phyloP scores from a whole-genome alignment of 257 asterid species.

The Knoxia roxburghii region DNA sequence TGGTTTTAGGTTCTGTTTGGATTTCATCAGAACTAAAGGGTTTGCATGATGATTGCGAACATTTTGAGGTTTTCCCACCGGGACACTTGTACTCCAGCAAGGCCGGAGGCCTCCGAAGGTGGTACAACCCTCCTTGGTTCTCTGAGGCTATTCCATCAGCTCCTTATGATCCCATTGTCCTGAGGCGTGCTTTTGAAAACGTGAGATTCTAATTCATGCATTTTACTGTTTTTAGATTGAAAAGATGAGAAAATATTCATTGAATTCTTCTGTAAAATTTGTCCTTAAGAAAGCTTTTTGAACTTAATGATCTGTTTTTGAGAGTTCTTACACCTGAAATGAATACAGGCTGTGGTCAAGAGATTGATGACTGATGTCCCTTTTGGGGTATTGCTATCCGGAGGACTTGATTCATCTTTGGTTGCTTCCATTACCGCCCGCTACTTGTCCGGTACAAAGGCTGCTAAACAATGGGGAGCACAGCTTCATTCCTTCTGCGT shows the following conservation, averaged over 20 bases:
- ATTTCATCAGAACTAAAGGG: slow-evolving; percentile 90
- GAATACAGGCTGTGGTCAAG: slow-evolving; percentile 75
- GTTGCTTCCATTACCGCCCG: slow-evolving; percentile 96
- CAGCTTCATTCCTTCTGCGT: slow-evolving; percentile 98
- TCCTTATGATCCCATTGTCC: slow-evolving; percentile 74
- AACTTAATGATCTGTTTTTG: neutral
- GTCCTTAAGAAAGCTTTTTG: neutral
- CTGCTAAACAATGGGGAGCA: slow-evolving; percentile 88
- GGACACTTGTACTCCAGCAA: slow-evolving; percentile 94
- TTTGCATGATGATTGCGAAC: slow-evolving; percentile 81
- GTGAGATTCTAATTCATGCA: slow-evolving; percentile 30
- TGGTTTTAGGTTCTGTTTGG: slow-evolving; percentile 78
- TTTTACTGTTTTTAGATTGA: neutral
- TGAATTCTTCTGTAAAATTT: neutral
- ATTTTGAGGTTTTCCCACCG: slow-evolving; percentile 86
- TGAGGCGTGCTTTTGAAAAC: slow-evolving; percentile 79
- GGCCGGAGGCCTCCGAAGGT: slow-evolving; percentile 55
- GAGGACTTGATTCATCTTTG: slow-evolving; percentile 95
- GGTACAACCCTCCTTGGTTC: slow-evolving; percentile 95
- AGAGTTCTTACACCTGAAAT: neutral
- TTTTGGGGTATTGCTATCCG: slow-evolving; percentile 88
- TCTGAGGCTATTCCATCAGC: slow-evolving; percentile 76
- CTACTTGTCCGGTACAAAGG: slow-evolving; percentile 70
- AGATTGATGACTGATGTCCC: slow-evolving; percentile 99
- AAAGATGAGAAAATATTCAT: neutral